Conservation (phyloP, 331 rosid species). For the Stylosanthes scabra region DNA sequence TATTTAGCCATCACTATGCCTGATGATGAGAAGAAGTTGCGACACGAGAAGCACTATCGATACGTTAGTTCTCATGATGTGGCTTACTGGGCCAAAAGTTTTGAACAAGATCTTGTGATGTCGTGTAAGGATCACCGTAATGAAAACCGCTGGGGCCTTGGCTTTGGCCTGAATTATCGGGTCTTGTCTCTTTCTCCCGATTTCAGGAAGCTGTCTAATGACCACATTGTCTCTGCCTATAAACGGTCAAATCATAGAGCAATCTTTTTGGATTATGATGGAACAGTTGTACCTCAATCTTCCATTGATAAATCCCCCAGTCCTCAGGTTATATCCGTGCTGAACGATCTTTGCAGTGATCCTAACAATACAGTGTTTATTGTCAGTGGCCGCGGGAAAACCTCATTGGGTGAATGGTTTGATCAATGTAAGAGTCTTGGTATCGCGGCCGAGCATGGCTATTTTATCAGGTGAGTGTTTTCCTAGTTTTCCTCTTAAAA, state of each 20-base stretch:
- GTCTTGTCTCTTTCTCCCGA: conserved; percentile 71
- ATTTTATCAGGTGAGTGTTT: conserved; percentile 63
- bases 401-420: conserved; percentile 66
- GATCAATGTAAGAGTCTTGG: conserved; percentile 78
- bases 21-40: conserved; percentile 56
- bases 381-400: conserved; percentile 74
- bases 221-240: conserved; percentile 65
- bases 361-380: conserved; percentile 71
- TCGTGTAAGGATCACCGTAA: conserved; percentile 71
- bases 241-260: conserved; percentile 64
- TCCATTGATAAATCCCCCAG: conserved; percentile 59
- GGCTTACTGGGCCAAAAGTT: conserved; percentile 74
- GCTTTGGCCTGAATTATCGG: conserved; percentile 73
- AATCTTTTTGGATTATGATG: conserved; percentile 85
- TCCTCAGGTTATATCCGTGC: conserved; percentile 60
- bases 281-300: conserved; percentile 65
- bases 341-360: conserved; percentile 72
- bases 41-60: conserved; percentile 73
- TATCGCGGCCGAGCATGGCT: conserved; percentile 91
- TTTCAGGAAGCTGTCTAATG: conserved; percentile 70
- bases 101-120: conserved; percentile 64
- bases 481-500: too few species aligned
- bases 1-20: conserved; percentile 60
- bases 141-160: conserved; percentile 71
- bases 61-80: conserved; percentile 83